A percentile compares a stretch with the other conserved stretches of the same genome.
Conservation (phyloP, 1,139 yeast species). For the Hyphopichia khmerensis region DNA sequence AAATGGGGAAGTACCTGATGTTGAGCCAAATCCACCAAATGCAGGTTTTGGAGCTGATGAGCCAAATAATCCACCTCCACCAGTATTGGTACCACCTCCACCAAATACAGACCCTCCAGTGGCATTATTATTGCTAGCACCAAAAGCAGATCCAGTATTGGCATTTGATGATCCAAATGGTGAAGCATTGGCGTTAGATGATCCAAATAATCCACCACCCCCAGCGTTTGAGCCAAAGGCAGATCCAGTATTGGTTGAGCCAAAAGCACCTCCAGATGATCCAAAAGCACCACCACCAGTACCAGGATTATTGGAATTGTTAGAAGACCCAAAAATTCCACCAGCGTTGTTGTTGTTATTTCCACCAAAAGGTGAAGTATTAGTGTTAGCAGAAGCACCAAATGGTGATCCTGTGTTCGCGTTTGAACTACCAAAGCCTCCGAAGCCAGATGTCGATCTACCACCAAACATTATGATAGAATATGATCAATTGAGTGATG, state of each 20-base stretch:
- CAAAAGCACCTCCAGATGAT: constrained; percentile 18
- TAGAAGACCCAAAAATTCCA: constrained; percentile 17
- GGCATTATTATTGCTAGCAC: constrained; percentile 10
- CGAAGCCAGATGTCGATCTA: constrained; percentile 53
- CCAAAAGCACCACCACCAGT: constrained; percentile 31
- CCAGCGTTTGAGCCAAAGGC: constrained; percentile 19
- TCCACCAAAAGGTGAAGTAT: constrained; percentile 25
- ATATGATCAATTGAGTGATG: constrained; percentile 2
- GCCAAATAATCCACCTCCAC: constrained; percentile 24
- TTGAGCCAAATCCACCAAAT: constrained; percentile 16
- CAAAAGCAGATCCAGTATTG: constrained; percentile 22
- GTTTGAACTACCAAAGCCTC: constrained; percentile 54
- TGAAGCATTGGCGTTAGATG: constrained; percentile 18
- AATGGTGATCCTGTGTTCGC: constrained; percentile 33
- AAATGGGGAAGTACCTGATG: constrained; percentile 17
- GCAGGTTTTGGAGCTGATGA: constrained; percentile 17
- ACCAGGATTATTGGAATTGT: constrained; percentile 8
- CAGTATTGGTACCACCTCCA: constrained; percentile 10
- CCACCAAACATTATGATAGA: constrained; percentile 42
- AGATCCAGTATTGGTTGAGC: constrained; percentile 13
- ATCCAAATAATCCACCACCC: constrained; percentile 29
- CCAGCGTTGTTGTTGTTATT: constrained; percentile 10
- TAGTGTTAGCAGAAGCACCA: constrained; percentile 18
- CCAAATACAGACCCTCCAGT: constrained; percentile 14
- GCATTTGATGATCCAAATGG: constrained; percentile 23